Evolutionary conservation across 163 green algal species (phyloP), one percentile per base, ranked within the genome.

Genomic region (Prototheca stagnorum): DNA sequence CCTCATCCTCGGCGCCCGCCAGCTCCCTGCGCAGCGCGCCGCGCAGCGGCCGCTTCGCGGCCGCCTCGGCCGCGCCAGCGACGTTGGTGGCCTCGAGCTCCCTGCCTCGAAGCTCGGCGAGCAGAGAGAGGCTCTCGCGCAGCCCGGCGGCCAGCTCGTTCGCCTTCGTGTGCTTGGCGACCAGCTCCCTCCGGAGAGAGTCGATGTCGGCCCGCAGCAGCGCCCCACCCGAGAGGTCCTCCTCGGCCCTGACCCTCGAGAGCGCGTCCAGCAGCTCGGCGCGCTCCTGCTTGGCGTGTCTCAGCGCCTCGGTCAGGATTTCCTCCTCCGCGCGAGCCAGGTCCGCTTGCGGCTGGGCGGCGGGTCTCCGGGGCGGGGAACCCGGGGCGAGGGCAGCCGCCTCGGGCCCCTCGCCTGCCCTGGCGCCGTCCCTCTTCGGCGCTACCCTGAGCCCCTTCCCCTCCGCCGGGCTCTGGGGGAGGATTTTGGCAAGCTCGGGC

Each of bases 241-340:
- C 40, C 25, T 75, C 57, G 20, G 19, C 31, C 26, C 62, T 67
- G 39, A 70, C 49, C n/a, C 44, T 41, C n/a, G 48, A 53, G 44
- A 76, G 39, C 9, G 71, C 77, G n/a, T 72, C 50, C 45, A 88
- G 62, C 33, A 92, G 58, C 17, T 61, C 45, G 15, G 72, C 42
- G 6, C 80, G 52, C 60, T 92, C 80, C 17, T 59, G 46, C 53
- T 92, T 92, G 4, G 82, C 78, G 22, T 68, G 66, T 42, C 82
- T 73, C n/a, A 91, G 67, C 52, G n/a, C n/a, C n/a, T n/a, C n/a
- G n/a, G n/a, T n/a, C n/a, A n/a, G n/a, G n/a, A n/a, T n/a, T n/a
- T n/a, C n/a, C n/a, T n/a, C n/a, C n/a, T n/a, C n/a, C n/a, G n/a
- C n/a, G n/a, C n/a, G n/a, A n/a, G n/a, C n/a, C n/a, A n/a, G n/a